Evolutionary conservation across 2,329 filamentous ascomycete genomes (phyloP).

Genomic region (Clarireedia paspali): DNA sequence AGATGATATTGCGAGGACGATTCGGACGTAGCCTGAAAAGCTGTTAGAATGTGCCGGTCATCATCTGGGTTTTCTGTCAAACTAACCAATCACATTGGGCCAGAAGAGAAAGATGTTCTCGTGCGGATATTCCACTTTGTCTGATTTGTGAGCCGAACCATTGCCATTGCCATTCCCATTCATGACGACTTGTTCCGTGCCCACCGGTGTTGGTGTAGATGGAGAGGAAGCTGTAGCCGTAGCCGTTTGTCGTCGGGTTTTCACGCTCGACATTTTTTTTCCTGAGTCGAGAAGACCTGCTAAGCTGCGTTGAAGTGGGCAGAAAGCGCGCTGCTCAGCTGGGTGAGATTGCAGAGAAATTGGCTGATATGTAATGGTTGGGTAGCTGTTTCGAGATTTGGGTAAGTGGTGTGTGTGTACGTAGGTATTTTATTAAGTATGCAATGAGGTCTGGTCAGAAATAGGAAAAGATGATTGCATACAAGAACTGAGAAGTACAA

Average conservation of each 20-base stretch:
- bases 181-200: constrained; percentile 24
- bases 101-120: constrained; percentile 80
- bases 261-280: constrained; percentile 26
- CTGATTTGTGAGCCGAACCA: constrained; percentile 32
- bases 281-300: constrained; percentile 10
- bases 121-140: constrained; percentile 32
- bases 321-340: neutral
- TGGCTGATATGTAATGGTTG: neutral
- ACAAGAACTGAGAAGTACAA: neutral
- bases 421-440: neutral
- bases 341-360: neutral
- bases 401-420: neutral
- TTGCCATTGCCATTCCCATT: constrained; percentile 39
- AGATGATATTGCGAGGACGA: constrained; percentile 77
- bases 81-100: constrained; percentile 72
- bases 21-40: constrained; percentile 61
- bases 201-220: constrained; percentile 22
- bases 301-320: neutral
- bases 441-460: neutral
- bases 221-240: constrained; percentile 24
- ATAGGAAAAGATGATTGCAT: neutral
- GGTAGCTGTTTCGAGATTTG: neutral
- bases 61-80: constrained; percentile 40
- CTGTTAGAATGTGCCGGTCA: constrained; percentile 12
- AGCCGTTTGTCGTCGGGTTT: constrained; percentile 27